These are phyloP conservation scores for Aspergillus egyptiacus DNA, from an alignment of 495 filamentous ascomycete species.

Conservation along the genomic window DNA sequence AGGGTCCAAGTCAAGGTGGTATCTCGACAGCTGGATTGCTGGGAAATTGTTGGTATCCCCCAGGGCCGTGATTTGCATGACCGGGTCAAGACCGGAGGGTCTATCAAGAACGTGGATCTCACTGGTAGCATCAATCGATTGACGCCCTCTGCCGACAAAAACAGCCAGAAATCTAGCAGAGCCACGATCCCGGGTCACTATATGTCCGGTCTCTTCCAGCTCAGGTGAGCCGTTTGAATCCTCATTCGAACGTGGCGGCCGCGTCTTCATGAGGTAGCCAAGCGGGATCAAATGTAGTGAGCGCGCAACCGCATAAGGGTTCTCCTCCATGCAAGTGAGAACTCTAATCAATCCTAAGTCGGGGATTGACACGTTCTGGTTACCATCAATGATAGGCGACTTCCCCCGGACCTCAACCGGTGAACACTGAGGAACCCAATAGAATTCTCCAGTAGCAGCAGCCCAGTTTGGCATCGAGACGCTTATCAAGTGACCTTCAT, in stretches of 20 bases:
- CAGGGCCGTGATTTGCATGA: conserved; percentile 16
- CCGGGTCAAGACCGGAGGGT: conserved; percentile 17
- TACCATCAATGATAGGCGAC: background rate
- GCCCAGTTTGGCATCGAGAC: conserved; percentile 8
- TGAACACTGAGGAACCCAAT: conserved; percentile 29
- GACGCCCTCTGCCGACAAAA: conserved; percentile 21
- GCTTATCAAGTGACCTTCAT: conserved; percentile 23
- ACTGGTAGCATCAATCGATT: conserved; percentile 18
- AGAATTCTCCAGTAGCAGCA: conserved; percentile 15
- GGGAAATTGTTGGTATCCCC: background rate
- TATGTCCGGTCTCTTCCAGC: conserved; percentile 33
- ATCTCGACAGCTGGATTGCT: background rate
- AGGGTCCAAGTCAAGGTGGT: conserved; percentile 8
- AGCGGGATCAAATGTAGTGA: conserved; percentile 34
- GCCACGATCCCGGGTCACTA: conserved; percentile 37
- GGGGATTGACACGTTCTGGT: conserved; percentile 13
- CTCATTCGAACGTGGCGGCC: background rate
- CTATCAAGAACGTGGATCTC: background rate
- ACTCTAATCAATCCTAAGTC: conserved; percentile 31
- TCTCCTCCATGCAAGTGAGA: conserved; percentile 15
- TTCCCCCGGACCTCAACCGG: conserved; percentile 27
- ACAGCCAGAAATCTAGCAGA: conserved; percentile 26
- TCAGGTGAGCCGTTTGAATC: background rate
- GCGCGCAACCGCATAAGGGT: conserved; percentile 11
- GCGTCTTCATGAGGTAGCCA: conserved; percentile 26